These are phyloP conservation scores for Umbilicaria muhlenbergii DNA, from an alignment of 495 filamentous ascomycete species.

Conservation along the genomic window DNA sequence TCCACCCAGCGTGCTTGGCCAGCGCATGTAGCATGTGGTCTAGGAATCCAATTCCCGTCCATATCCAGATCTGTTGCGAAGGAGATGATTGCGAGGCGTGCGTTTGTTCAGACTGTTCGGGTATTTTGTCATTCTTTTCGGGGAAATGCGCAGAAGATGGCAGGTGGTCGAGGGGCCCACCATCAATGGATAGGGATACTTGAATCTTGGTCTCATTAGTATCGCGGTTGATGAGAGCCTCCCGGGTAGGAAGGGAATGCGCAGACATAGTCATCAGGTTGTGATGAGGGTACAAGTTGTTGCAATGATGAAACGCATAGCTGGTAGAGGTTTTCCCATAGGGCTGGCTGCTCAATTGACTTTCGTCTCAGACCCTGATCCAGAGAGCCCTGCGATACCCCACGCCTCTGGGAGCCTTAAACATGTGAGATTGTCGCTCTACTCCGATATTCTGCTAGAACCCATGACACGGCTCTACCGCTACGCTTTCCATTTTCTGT, in stretches of 20 bases:
- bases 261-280: too few species aligned
- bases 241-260: slow-evolving; percentile 35
- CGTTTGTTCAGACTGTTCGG: slow-evolving; percentile 50
- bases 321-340: too few species aligned
- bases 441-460: too few species aligned
- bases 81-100: slow-evolving; percentile 73
- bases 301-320: too few species aligned
- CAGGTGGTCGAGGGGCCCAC: slow-evolving; percentile 52
- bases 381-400: too few species aligned
- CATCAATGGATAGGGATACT: slow-evolving; percentile 81
- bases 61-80: slow-evolving; percentile 70
- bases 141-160: slow-evolving; percentile 35
- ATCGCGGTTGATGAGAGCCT: slow-evolving; percentile 59
- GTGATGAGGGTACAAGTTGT: too few species aligned
- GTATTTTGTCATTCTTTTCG: slow-evolving; percentile 56
- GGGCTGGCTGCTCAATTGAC: too few species aligned
- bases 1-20: slow-evolving; percentile 91
- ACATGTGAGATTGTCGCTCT: too few species aligned
- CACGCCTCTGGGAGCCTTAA: too few species aligned
- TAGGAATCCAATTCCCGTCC: slow-evolving; percentile 94
- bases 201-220: slow-evolving; percentile 97
- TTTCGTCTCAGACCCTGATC: too few species aligned
- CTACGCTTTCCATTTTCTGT: too few species aligned
- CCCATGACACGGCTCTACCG: too few species aligned
- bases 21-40: slow-evolving; percentile 98